phyloP scores from a whole-genome alignment of 495 filamentous ascomycete genomes.

The Bathelium albidoporum region DNA sequence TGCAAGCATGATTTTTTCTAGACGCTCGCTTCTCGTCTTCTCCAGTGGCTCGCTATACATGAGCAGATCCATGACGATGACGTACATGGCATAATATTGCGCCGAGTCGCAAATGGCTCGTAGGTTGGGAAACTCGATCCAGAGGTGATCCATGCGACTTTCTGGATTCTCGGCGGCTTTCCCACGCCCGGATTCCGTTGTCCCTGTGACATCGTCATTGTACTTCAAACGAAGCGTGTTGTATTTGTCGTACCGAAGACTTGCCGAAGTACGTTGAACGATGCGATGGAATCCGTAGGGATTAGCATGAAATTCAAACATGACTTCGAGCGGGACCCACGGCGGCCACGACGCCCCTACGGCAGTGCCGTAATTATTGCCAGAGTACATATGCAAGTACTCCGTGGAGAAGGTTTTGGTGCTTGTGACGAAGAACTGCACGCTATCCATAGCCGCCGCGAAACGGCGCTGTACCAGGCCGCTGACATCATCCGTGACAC shows the following conservation, averaged over 20 bases:
- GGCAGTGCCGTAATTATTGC: constrained; percentile 81
- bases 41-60: constrained; percentile 93
- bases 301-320: constrained; percentile 88
- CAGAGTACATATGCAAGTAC: constrained; percentile 84
- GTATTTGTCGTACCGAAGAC: constrained; percentile 91
- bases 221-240: constrained; percentile 96
- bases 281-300: constrained; percentile 94
- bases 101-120: constrained; percentile 88
- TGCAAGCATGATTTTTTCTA: constrained; percentile 99
- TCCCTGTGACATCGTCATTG: constrained; percentile 80
- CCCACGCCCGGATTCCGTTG: constrained; percentile 31
- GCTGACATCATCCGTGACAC: constrained; percentile 83
- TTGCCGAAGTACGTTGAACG: constrained; percentile 88
- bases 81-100: constrained; percentile 94
- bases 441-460: constrained; percentile 85
- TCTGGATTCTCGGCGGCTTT: constrained; percentile 46
- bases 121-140: constrained; percentile 89
- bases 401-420: constrained; percentile 72
- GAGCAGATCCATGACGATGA: constrained; percentile 89
- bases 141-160: constrained; percentile 82
- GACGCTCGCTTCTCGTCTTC: constrained; percentile 81
- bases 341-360: constrained; percentile 85
- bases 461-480: constrained; percentile 92
- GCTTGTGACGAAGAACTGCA: constrained; percentile 94
- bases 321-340: constrained; percentile 94